Evolutionary conservation across 345 rosid species (phyloP), one percentile per base, ranked within the genome.

Genomic region (Linum lewisii): DNA sequence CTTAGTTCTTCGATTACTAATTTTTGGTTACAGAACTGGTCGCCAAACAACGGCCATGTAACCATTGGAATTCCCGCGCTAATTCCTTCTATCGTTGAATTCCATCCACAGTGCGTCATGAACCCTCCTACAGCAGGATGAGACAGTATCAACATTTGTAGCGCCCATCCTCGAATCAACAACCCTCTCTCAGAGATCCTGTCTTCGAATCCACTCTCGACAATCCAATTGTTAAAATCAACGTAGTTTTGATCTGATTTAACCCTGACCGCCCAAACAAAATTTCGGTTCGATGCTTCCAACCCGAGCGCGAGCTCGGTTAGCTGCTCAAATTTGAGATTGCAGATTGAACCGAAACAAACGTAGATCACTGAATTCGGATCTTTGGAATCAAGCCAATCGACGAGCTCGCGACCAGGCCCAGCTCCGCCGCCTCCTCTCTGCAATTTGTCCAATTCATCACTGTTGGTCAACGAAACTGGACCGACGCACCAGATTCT

Each of bases 401-500:
- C 56, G 49, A 82, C 0, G 25, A 73, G 72, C 0, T 70, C 53
- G 0, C 58, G 44, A 36, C 62, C 51, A 47, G 49, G 56, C 36
- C 63, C n/a, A n/a, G n/a, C 63, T 19, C 51, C 62, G 0, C 71
- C 60, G 2, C 59, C 65, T 24, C 82, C 87, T 49, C 80, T 75
- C 26, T 77, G 69, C 21, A 63, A 65, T 69, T 66, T 76, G 23
- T 78, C 85, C 26, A 16, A 37, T 11, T 62, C 60, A 0, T 21
- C 42, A 47, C 69, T 72, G 38, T 75, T 70, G 63, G 76, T 54
- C 11, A 75, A 50, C 9, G 81, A 81, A 21, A 74, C 75, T 0
- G 85, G 85, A 29, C 86, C 83, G n/a, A 78, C 59, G 45, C 75
- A 65, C 86, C 86, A 81, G 47, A 58, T 71, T 50, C 58, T 66